These are phyloP conservation scores for Suillus decipiens DNA, from an alignment of 768 basidiomycete genomes.

Conservation along the genomic window DNA sequence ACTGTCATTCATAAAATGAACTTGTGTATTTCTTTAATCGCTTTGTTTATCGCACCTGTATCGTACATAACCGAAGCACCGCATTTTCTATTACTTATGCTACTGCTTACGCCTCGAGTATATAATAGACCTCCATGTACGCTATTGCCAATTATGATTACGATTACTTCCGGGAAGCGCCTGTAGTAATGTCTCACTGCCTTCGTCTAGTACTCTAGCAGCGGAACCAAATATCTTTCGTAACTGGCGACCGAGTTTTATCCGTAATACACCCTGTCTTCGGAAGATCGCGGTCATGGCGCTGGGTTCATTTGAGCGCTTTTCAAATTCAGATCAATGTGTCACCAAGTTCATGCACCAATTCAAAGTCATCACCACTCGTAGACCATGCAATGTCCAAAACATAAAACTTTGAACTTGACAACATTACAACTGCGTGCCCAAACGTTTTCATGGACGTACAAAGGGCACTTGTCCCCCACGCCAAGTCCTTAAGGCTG, in stretches of 20 bases:
- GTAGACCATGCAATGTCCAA: no score
- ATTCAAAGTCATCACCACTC: no score
- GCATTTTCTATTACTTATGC: not conserved
- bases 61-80: not conserved
- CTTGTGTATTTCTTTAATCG: slow-evolving; percentile 1
- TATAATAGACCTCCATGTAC: slow-evolving; percentile 1
- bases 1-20: not conserved
- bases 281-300: not conserved
- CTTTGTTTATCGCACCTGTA: slow-evolving; percentile 3
- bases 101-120: slow-evolving; percentile 5
- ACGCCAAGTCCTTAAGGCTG: no score
- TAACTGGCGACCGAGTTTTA: not conserved
- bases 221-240: not conserved
- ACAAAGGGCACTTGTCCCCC: no score
- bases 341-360: no score
- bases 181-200: not conserved
- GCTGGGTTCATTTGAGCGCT: not conserved
- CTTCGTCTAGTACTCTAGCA: no score
- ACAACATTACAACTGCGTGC: no score
- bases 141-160: not conserved
- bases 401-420: no score
- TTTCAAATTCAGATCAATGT: not conserved
- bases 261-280: no score
- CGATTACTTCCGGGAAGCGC: not conserved
- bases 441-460: no score